Conservation (phyloP, 768 basidiomycete genomes). For the Russula olivacea region DNA sequence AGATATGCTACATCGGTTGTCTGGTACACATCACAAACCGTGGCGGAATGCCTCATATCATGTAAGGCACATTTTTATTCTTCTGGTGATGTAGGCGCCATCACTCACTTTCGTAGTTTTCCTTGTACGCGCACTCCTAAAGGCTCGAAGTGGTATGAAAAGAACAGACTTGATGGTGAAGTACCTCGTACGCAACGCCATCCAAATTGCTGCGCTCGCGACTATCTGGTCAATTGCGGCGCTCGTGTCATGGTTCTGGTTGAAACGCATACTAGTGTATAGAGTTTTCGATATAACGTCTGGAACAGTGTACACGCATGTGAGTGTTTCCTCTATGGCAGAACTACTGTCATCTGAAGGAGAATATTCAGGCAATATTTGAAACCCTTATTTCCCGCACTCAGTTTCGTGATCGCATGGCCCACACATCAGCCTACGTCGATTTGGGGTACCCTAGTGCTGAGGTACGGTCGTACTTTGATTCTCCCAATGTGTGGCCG, state of each 20-base stretch:
- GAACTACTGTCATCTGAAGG: neutral
- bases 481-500: too few relatives aligned
- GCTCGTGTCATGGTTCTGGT: neutral
- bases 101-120: neutral
- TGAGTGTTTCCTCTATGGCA: neutral
- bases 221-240: neutral
- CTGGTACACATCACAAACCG: neutral
- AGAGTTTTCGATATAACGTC: conserved; percentile 5
- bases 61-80: neutral
- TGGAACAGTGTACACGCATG: conserved; percentile 4
- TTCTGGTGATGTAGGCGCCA: neutral
- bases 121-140: neutral
- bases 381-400: neutral
- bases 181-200: neutral
- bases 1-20: neutral
- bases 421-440: neutral
- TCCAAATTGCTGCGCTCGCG: conserved; percentile 4
- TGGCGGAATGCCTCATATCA: conserved; percentile 1
- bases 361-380: neutral
- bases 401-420: neutral
- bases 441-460: neutral
- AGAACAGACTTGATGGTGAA: neutral
- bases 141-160: neutral
- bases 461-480: too few relatives aligned
- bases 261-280: neutral